Base-by-base conservation (phyloP, 116 monocot genomes). In the Posidonia oceanica region DNA sequence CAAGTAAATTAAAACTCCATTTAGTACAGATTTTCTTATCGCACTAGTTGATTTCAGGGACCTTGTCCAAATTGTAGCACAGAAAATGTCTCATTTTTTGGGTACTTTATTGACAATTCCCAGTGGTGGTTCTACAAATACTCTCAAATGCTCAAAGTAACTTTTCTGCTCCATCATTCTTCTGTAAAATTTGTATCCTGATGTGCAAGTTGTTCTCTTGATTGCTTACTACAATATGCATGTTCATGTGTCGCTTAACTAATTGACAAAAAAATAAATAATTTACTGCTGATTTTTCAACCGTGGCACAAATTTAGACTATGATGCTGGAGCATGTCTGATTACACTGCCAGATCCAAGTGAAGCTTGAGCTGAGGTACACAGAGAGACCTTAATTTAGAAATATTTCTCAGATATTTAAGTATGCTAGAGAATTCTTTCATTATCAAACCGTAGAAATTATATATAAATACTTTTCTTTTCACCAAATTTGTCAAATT, bases 31-130 rank as follows among this genome's bases (percentile, higher is more conserved):
- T 0, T 48, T 48, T 10, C 44, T 67, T 7, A 56, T 54, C 11
- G 3, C 21, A 56, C 39, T 29, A 68, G 3, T 54, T 52, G 52
- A n/a, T 29, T 69, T n/a, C 63, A 97, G 96, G 96, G 96, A 38
- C 80, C 83, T 40, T 97, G 92, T 42, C 96, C 96, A 15, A 91
- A 91, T 61, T 97, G 96, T 80, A 85, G 96, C 44, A 87, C 92
- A 21, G 96, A 97, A 80, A 97, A 97, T 72, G 68, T 89, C 38
- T 97, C 96, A 72, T 97, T 97, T 77, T 96, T 96, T 77, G 96
- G 89, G 56, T n/a, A 89, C 91, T 66, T 89, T 97, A 76, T 57
- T 97, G 59, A 75, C 96, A 36, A 71, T 97, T 2, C 76, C 96
- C 38, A 97, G 92, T 68, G 92, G 96, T 66, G 96, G 92, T 63